A percentile compares a stretch with the other conserved stretches of the same genome.
Evolutionary conservation across 78 protist species (phyloP).

Genomic region (Dictyostelium purpureum): DNA sequence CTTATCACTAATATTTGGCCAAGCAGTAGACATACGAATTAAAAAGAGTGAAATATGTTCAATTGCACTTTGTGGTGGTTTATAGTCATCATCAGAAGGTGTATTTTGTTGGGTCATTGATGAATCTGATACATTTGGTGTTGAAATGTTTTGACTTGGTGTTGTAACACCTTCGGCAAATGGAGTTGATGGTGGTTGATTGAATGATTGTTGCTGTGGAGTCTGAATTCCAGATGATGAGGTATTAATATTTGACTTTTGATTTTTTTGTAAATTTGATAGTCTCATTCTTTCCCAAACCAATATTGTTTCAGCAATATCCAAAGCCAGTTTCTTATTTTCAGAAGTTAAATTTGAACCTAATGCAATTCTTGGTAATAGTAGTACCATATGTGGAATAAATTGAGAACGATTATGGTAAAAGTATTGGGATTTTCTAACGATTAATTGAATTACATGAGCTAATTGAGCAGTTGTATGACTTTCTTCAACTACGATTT

Average conservation of each 20-base stretch:
- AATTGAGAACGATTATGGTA: constrained; percentile 87
- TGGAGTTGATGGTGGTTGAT: constrained; percentile 40
- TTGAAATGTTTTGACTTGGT: constrained; percentile 17
- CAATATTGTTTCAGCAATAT: constrained; percentile 88
- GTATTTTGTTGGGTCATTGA: background rate
- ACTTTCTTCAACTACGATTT: constrained; percentile 95
- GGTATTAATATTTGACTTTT: background rate
- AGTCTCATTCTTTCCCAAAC: constrained; percentile 86
- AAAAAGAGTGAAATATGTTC: constrained; percentile 48
- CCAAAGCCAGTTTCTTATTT: constrained; percentile 89
- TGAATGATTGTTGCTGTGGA: background rate
- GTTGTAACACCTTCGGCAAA: constrained; percentile 31
- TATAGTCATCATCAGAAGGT: constrained; percentile 20
- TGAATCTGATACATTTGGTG: background rate
- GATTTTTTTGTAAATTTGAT: background rate
- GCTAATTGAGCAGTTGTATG: constrained; percentile 90
- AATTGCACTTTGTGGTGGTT: constrained; percentile 12
- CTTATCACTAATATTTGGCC: background rate
- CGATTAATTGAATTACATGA: constrained; percentile 92
- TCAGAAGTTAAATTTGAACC: constrained; percentile 77
- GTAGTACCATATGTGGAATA: constrained; percentile 92
- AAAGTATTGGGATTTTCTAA: constrained; percentile 89
- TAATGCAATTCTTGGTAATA: constrained; percentile 87
- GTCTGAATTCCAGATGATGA: background rate
- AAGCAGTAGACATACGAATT: constrained; percentile 23